phyloP scores from a whole-genome alignment of 2,329 filamentous ascomycete species.

The Mariannaea elegans region DNA sequence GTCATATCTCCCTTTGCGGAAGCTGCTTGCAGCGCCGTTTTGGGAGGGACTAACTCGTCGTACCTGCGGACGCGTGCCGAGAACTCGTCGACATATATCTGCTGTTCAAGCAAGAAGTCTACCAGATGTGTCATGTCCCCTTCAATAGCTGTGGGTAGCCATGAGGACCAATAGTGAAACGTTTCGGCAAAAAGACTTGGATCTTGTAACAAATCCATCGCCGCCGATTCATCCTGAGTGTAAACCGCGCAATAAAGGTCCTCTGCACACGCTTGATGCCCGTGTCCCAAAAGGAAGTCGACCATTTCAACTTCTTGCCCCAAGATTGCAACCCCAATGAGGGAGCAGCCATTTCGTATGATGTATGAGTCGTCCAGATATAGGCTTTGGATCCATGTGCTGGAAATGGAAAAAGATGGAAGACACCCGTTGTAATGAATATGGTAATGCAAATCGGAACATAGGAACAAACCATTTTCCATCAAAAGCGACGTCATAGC shows the following conservation, averaged over 20 bases:
- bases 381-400: too few relatives aligned
- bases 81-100: background rate
- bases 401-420: too few relatives aligned
- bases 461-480: background rate
- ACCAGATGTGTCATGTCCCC: background rate
- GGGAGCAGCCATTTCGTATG: background rate
- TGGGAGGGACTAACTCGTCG: too few relatives aligned
- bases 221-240: background rate
- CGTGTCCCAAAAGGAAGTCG: background rate
- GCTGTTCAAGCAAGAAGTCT: background rate
- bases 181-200: background rate
- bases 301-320: background rate
- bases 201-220: background rate
- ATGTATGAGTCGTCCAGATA: background rate
- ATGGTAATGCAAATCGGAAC: background rate
- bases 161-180: background rate
- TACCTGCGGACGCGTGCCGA: background rate
- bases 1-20: background rate
- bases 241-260: background rate
- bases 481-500: background rate
- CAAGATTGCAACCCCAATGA: background rate
- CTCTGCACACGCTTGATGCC: background rate
- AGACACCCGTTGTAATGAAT: too few relatives aligned
- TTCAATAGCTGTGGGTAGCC: background rate
- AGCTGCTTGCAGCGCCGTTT: background rate